Conservation (phyloP, 2,329 filamentous ascomycete species). For the Lecanicillium sp. region DNA sequence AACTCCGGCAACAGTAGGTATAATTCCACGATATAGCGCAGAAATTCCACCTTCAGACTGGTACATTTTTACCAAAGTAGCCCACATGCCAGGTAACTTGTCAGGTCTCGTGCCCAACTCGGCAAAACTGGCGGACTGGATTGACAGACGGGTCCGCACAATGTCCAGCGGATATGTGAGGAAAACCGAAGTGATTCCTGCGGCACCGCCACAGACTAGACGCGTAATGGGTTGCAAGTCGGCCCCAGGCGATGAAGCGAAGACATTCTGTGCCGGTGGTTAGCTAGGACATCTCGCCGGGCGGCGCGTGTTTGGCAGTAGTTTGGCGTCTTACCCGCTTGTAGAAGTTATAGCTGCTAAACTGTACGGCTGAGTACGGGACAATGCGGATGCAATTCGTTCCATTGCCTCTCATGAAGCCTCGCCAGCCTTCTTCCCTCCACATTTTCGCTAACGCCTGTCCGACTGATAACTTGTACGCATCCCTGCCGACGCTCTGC, state of each 20-base stretch:
- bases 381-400: conserved; percentile 98
- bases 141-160: conserved; percentile 88
- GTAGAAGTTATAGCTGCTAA: conserved; percentile 97
- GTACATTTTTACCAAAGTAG: conserved; percentile 77
- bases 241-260: conserved; percentile 66
- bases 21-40: conserved; percentile 88
- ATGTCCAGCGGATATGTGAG: conserved; percentile 97
- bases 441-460: conserved; percentile 93
- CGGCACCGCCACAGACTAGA: conserved; percentile 81
- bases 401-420: conserved; percentile 96
- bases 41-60: conserved; percentile 76
- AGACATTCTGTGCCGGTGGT: conserved; percentile 49
- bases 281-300: conserved; percentile 8
- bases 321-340: conserved; percentile 59
- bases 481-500: conserved; percentile 80
- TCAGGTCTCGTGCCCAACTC: conserved; percentile 57
- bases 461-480: conserved; percentile 87
- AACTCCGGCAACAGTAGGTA: conserved; percentile 90
- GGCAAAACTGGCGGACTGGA: conserved; percentile 94
- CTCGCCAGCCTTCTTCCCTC: conserved; percentile 91
- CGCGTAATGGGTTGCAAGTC: conserved; percentile 68
- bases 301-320: neutral
- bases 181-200: conserved; percentile 91
- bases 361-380: conserved; percentile 95
- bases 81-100: conserved; percentile 87